Conservation (phyloP, 306 rosid genomes). For the Prunus dulcis region DNA sequence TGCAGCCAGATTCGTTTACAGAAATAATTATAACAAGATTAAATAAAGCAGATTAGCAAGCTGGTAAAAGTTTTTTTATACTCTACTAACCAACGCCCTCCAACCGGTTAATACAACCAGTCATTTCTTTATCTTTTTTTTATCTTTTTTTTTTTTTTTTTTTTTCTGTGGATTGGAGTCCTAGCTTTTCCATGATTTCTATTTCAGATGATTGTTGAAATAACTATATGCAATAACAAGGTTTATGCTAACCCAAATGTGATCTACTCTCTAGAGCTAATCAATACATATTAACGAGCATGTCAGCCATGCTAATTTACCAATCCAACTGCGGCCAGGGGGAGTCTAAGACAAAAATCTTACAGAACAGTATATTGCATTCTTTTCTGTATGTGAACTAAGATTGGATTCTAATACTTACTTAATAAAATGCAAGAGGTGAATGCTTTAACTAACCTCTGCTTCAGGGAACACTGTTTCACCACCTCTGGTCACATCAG, state of each 20-base stretch:
- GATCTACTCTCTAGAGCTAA: neutral
- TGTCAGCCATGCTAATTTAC: neutral
- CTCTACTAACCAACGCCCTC: neutral
- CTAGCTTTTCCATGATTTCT: neutral
- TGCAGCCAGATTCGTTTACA: conserved; percentile 27
- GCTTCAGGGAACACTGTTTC: conserved; percentile 95
- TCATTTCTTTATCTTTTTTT: neutral
- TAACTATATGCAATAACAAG: neutral
- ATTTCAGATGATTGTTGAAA: conserved; percentile 11
- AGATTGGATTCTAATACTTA: too few species aligned
- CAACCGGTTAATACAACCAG: neutral
- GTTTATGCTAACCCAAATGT: neutral
- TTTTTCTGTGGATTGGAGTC: neutral
- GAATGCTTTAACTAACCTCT: conserved; percentile 57
- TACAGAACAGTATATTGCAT: neutral
- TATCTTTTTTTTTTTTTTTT: too few species aligned
- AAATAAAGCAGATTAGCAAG: neutral
- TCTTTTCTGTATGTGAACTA: neutral
- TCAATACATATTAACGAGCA: neutral
- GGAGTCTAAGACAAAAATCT: neutral
- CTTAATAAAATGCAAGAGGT: neutral
- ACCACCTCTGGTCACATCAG: conserved; percentile 79
- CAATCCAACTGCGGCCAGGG: neutral
- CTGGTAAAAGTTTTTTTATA: neutral
- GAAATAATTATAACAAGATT: conserved; percentile 24